phyloP scores from a whole-genome alignment of 2,329 filamentous ascomycete species.

The Mariannaea sp. region DNA sequence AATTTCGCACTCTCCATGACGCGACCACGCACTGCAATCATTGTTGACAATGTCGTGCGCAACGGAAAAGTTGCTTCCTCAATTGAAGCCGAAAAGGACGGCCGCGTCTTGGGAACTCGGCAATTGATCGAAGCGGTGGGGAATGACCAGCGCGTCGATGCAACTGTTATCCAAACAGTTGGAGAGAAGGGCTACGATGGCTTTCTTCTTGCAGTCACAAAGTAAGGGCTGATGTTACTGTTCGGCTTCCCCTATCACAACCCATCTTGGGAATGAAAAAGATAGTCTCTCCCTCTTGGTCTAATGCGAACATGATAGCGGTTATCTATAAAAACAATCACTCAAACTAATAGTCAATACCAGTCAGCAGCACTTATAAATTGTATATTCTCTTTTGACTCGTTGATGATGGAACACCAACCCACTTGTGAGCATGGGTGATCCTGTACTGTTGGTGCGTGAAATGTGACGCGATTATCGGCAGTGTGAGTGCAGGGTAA shows the following conservation, averaged over 20 bases:
- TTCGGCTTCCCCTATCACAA: neutral
- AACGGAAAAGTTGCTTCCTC: conserved; percentile 1
- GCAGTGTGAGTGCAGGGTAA: too few relatives aligned
- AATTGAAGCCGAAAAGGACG: neutral
- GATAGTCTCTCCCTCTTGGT: too few relatives aligned
- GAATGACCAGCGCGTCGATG: conserved; percentile 1
- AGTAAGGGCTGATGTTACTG: neutral
- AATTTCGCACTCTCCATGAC: conserved; percentile 2
- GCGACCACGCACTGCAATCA: neutral
- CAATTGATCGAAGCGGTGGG: conserved; percentile 3
- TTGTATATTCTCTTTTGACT: too few relatives aligned
- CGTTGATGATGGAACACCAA: too few relatives aligned
- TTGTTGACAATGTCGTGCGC: conserved; percentile 2
- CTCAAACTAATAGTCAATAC: too few relatives aligned
- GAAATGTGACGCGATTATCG: too few relatives aligned
- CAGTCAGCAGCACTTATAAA: too few relatives aligned
- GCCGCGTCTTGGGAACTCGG: neutral
- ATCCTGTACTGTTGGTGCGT: too few relatives aligned
- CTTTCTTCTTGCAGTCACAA: conserved; percentile 1
- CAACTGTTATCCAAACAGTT: conserved; percentile 1
- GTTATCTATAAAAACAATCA: too few relatives aligned
- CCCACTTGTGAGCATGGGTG: too few relatives aligned
- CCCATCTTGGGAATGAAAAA: too few relatives aligned
- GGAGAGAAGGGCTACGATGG: conserved; percentile 6
- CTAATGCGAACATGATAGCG: too few relatives aligned